These are phyloP conservation scores for Chlorella vulgaris DNA, from an alignment of 139 green algal genomes.

Conservation along the genomic window DNA sequence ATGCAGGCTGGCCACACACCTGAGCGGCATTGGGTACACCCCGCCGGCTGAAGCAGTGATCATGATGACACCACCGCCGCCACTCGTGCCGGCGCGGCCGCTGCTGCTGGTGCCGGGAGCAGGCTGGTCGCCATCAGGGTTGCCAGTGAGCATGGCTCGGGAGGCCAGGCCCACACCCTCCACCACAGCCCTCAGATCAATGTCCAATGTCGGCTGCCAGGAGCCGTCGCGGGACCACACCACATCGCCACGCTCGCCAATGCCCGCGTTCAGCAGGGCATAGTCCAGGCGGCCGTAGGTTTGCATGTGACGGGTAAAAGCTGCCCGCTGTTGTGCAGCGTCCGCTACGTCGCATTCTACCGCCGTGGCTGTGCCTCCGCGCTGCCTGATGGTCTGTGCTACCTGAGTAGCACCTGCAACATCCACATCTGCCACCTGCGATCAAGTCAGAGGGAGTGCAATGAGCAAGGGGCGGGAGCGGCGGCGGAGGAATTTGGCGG, in stretches of 20 bases:
- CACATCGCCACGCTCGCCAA: conserved; percentile 29
- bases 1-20: too few relatives aligned
- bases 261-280: conserved; percentile 72
- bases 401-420: not conserved
- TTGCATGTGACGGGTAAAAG: conserved; percentile 55
- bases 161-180: conserved; percentile 46
- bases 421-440: not conserved
- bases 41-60: conserved; percentile 70
- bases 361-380: not conserved
- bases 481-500: not conserved
- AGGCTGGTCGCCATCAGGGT: not conserved
- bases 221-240: conserved; percentile 40
- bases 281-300: conserved; percentile 56
- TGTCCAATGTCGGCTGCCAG: conserved; percentile 69
- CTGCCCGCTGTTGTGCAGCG: conserved; percentile 38
- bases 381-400: not conserved
- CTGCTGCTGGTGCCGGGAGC: not conserved
- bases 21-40: conserved; percentile 73
- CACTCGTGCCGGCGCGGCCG: not conserved
- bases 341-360: conserved; percentile 52
- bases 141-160: conserved; percentile 30
- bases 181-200: conserved; percentile 73
- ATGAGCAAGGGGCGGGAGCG: too few relatives aligned
- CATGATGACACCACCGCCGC: conserved; percentile 59
- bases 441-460: not conserved